These are phyloP conservation scores for Ogataea neopini DNA, from an alignment of 805 yeast genomes.

Conservation along the genomic window DNA sequence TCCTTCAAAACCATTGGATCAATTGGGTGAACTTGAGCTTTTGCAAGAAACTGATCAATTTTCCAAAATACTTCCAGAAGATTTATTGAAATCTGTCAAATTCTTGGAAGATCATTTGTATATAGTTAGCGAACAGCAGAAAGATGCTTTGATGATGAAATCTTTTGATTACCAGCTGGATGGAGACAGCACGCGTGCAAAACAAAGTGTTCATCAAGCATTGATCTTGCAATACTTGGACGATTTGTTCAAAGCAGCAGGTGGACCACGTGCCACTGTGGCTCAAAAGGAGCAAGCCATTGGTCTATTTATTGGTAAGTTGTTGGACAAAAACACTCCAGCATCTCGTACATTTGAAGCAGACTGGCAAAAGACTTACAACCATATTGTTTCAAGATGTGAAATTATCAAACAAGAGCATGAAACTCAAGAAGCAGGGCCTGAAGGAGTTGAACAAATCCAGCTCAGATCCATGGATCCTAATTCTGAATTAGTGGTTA, in stretches of 20 bases:
- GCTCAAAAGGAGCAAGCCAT: constrained; percentile 42
- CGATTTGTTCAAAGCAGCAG: constrained; percentile 33
- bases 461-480: constrained; percentile 91
- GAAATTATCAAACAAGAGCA: constrained; percentile 60
- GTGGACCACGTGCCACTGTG: constrained; percentile 20
- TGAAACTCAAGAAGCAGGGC: constrained; percentile 39
- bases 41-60: constrained; percentile 67
- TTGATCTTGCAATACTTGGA: constrained; percentile 67
- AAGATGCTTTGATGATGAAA: constrained; percentile 89
- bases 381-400: constrained; percentile 78
- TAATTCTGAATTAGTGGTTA: constrained; percentile 68
- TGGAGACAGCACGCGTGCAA: constrained; percentile 54
- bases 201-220: constrained; percentile 76
- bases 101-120: constrained; percentile 59
- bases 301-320: constrained; percentile 65
- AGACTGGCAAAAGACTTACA: constrained; percentile 72
- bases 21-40: constrained; percentile 52
- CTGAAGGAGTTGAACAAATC: constrained; percentile 72
- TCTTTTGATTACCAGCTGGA: constrained; percentile 83
- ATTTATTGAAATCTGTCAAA: constrained; percentile 50
- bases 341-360: constrained; percentile 69
- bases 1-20: constrained; percentile 36
- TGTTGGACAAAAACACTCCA: constrained; percentile 53
- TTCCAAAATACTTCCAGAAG: constrained; percentile 52
- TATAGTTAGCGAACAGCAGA: constrained; percentile 79